Evolutionary conservation across 331 rosid species (phyloP).

Genomic region (Malus hybrid): DNA sequence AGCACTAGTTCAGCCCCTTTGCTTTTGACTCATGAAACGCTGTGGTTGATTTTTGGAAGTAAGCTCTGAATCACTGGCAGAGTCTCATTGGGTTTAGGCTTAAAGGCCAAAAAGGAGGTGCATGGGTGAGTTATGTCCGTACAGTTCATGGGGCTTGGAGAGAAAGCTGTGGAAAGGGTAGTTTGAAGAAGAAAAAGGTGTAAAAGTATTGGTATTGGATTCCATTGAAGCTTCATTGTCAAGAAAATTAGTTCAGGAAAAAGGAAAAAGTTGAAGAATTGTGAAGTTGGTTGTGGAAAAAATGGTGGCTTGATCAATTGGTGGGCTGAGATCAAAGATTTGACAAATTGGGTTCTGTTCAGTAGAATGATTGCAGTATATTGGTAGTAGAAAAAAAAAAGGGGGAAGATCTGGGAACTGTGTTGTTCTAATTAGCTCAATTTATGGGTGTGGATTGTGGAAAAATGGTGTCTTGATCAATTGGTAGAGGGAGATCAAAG

Average conservation of each 20-base stretch:
- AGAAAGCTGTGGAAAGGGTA: slow-evolving; percentile 21
- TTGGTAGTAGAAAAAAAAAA: no score
- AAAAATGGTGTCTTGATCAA: not conserved
- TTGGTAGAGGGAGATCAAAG: not conserved
- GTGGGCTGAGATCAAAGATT: not conserved
- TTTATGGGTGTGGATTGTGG: not conserved
- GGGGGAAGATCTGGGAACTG: no score
- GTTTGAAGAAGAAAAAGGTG: slow-evolving; percentile 26
- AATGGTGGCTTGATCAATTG: not conserved
- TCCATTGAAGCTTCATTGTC: slow-evolving; percentile 25
- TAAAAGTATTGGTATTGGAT: slow-evolving; percentile 15
- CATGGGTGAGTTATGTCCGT: slow-evolving; percentile 71
- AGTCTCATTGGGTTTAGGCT: slow-evolving; percentile 52
- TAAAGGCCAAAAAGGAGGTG: slow-evolving; percentile 80
- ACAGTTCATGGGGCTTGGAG: slow-evolving; percentile 56
- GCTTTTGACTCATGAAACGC: no score
- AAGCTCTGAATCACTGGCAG: slow-evolving; percentile 50
- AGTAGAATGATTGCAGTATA: no score
- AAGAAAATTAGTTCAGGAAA: not conserved
- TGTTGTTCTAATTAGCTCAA: not conserved
- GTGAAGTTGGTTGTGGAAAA: not conserved
- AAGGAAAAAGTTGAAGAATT: not conserved
- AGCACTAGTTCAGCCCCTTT: no score
- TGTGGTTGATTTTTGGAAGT: no score
- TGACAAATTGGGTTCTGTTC: not conserved